A percentile compares a stretch with the other conserved stretches of the same genome.
These are phyloP conservation scores for Marchantia polymorpha DNA, from an alignment of 225 moss, liverwort and hornwort species.

Conservation along the genomic window DNA sequence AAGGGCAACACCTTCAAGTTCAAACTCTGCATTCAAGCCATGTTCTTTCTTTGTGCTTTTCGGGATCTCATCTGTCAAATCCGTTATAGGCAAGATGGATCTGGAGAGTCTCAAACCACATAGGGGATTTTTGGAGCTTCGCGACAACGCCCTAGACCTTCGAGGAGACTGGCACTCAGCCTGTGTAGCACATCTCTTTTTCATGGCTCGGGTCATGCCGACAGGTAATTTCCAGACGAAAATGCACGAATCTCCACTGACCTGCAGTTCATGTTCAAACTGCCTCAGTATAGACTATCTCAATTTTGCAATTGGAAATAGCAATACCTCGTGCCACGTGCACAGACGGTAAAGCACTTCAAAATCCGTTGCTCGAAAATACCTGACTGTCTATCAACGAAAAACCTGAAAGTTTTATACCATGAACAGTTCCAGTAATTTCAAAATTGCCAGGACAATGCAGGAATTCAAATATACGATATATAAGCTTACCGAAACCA, in stretches of 20 bases:
- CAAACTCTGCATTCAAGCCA: slow-evolving; percentile 1
- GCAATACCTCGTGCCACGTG: neutral
- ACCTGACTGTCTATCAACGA: neutral
- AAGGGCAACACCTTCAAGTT: neutral
- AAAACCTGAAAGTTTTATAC: neutral
- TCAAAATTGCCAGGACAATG: too few species aligned
- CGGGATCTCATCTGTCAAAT: slow-evolving; percentile 7
- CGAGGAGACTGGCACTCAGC: slow-evolving; percentile 49
- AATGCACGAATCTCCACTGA: slow-evolving; percentile 82
- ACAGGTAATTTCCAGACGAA: slow-evolving; percentile 77
- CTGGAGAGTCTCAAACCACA: slow-evolving; percentile 27
- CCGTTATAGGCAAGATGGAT: slow-evolving; percentile 20
- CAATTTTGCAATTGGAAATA: neutral
- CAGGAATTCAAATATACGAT: neutral
- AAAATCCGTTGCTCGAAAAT: neutral
- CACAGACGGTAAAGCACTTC: neutral
- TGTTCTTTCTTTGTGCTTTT: neutral
- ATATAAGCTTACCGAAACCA: slow-evolving; percentile 56
- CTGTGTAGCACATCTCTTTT: slow-evolving; percentile 57
- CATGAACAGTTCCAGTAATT: neutral
- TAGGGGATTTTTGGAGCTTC: slow-evolving; percentile 32
- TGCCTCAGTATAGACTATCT: neutral
- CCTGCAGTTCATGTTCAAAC: slow-evolving; percentile 30
- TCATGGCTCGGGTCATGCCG: slow-evolving; percentile 59
- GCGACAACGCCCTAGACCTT: slow-evolving; percentile 45